Base-by-base conservation (phyloP, 31 red algal species). In the Endocladia muricata region DNA sequence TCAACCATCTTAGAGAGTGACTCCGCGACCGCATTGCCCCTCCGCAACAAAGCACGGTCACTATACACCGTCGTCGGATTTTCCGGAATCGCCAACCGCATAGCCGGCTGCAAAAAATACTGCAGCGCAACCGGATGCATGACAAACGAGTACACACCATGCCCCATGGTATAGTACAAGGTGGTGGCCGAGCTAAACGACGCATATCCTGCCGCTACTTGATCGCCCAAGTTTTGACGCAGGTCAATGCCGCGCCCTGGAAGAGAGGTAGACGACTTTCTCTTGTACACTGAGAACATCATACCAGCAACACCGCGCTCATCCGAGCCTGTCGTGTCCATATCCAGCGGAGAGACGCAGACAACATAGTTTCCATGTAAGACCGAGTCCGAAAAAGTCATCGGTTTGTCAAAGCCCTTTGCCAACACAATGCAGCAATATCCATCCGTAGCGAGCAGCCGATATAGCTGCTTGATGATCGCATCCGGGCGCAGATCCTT, bases 351-450 rank as follows among this genome's bases (percentile, higher is more conserved):
- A 13, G 84, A 82, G 30, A 98, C 55, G 56, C 92, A 94, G 42
- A 98, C 86, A 70, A 98, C 96, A 72, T 98, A 98, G 61, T 88
- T 91, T 1, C 96, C 96, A 74, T 94, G 87, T 31, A 93, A 74
- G 36, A 92, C 90, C 55, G 93, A 83, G 60, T 91, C 83, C 19
- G 88, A 78, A 59, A 94, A 90, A 37, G 91, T 92, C 40, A 94
- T 79, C 36, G 96, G 96, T 49, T 91, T 76, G 38, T 78, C 69
- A 41, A 68, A 56, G 58, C 88, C 88, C 41, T 90, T 89, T 30
- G 88, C 77, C 28, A 98, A 71, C 17, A 98, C 77, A 35, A 98
- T 86, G 70, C 96, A 98, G 79, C 91, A 89, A 74, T 98, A 98
- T 7, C 96, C 96, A 74, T 98, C 96, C 56, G 78, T 54, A 0